Percentiles rank a stretch among this genome's conserved stretches.
Conservation (phyloP, 768 basidiomycete genomes). For the Rhizopogon vesiculosus region DNA sequence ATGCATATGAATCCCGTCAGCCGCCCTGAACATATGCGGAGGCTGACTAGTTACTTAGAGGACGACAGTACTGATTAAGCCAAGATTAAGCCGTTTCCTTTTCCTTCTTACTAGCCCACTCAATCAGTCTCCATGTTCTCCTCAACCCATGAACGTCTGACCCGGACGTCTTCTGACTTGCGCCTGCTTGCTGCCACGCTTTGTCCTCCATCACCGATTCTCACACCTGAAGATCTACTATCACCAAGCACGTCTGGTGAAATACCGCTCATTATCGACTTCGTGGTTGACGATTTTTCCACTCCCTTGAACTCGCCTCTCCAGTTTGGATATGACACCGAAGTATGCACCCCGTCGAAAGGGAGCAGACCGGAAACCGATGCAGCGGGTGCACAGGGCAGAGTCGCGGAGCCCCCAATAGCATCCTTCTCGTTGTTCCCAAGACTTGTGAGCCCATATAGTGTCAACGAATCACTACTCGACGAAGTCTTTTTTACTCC, state of each 20-base stretch:
- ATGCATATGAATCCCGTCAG: not conserved
- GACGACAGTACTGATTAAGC: slow-evolving; percentile 10
- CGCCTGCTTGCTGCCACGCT: slow-evolving; percentile 30
- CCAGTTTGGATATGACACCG: not conserved
- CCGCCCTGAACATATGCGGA: not conserved
- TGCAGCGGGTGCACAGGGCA: too few species aligned
- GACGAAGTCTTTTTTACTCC: slow-evolving; percentile 1
- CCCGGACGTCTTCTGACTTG: slow-evolving; percentile 38
- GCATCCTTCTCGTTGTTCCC: not conserved
- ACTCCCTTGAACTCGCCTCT: not conserved
- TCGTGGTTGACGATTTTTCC: slow-evolving; percentile 5
- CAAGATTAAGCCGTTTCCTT: not conserved
- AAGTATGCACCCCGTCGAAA: not conserved
- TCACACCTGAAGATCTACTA: slow-evolving; percentile 33
- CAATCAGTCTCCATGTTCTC: slow-evolving; percentile 8
- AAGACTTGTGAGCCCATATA: not conserved
- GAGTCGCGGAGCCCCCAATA: not conserved
- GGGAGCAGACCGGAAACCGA: not conserved
- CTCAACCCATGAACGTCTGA: slow-evolving; percentile 22
- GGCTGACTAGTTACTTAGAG: slow-evolving; percentile 1
- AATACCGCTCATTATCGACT: slow-evolving; percentile 48
- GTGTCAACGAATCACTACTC: not conserved
- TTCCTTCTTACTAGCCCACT: not conserved
- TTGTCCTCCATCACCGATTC: slow-evolving; percentile 41
- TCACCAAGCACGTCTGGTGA: slow-evolving; percentile 39